Evolutionary conservation across 176 grass and related monocot species (phyloP), one percentile per base, ranked within the genome.

Genomic region (Carex cristatella): DNA sequence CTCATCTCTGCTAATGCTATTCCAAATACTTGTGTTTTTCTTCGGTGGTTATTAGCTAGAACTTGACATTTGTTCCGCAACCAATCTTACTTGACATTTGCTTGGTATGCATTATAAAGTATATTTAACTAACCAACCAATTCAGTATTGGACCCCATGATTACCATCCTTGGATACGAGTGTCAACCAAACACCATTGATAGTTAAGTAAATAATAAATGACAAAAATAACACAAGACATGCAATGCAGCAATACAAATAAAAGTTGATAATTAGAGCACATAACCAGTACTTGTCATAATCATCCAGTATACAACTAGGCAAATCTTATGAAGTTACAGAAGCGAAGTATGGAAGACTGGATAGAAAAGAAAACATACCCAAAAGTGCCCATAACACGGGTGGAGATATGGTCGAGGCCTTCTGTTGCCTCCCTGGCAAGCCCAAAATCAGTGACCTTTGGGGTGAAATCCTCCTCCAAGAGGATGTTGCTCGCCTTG

Each of bases 401-500:
- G 64, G 95, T 98, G 38, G 91, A 94, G 79, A 95, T 94, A 82
- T 89, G 95, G 75, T 90, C 68, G 42, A 70, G 88, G 80, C 86
- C 89, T 85, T 98, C 92, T 61, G 93, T 88, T 90, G 93, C 91
- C 82, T 98, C 95, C 85, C 95, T 93, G 81, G 95, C 95, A 74
- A 98, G 86, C 70, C 95, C 95, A 86, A 98, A 98, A 98, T 98
- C 93, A 51, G 93, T 93, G 83, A 98, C 93, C 88, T 98, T 95
- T 1, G 95, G 91, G 69, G 84, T 98, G 89, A 93, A 98, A 90
- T 98, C 95, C 89, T 93, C 93, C 71, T 94, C 95, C 83, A 98
- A 83, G 38, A 98, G 84, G 83, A 98, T 90, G 85, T 98, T 98
- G 80, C 95, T 98, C 37, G 80, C 93, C 65, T 98, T 98, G 84